A percentile compares a stretch with the other conserved stretches of the same genome.
Conservation (phyloP, 169 alveolate genomes). For the Babesia caballi region DNA sequence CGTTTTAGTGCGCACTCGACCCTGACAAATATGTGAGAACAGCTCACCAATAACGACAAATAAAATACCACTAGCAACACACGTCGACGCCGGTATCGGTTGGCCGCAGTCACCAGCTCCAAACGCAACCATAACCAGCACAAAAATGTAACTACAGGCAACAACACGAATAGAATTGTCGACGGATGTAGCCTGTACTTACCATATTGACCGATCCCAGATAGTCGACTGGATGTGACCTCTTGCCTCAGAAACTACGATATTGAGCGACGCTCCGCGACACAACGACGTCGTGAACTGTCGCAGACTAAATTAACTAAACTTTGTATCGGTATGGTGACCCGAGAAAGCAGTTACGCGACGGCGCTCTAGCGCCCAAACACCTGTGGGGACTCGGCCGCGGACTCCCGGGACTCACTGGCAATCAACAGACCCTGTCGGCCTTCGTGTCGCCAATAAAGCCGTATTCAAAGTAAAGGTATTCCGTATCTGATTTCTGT, state of each 20-base stretch:
- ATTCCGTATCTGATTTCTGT: no score
- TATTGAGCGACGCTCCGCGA: background rate
- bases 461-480: no score
- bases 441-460: no score
- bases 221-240: background rate
- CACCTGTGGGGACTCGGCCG: slow-evolving; percentile 18
- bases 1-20: slow-evolving; percentile 99
- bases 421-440: no score
- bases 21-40: slow-evolving; percentile 74
- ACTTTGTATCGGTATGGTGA: background rate
- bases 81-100: no score
- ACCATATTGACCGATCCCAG: background rate
- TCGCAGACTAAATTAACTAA: background rate
- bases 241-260: background rate
- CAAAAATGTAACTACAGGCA: no score
- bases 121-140: no score
- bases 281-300: background rate
- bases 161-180: no score
- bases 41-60: background rate
- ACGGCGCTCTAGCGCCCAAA: background rate
- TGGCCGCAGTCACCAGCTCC: no score
- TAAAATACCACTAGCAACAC: no score
- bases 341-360: background rate
- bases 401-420: background rate
- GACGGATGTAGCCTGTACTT: background rate